A percentile compares a stretch with the other conserved stretches of the same genome.
Conservation (phyloP, 2,329 filamentous ascomycete species). For the Xylariaceae sp. region DNA sequence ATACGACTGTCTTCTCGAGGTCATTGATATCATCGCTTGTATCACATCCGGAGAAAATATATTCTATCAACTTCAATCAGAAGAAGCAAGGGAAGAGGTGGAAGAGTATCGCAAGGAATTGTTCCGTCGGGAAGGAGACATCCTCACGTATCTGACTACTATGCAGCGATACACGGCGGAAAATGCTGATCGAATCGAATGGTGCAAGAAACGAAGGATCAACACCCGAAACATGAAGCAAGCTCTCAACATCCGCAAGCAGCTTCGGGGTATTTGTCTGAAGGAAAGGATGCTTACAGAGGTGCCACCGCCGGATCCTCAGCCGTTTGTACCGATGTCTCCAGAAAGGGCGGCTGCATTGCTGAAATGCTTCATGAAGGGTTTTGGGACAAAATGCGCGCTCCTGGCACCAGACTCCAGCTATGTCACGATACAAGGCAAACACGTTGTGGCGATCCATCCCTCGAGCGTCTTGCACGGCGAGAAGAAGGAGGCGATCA, state of each 20-base stretch:
- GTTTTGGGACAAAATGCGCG: constrained; percentile 64
- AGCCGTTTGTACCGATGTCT: constrained; percentile 57
- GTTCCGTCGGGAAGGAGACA: constrained; percentile 63
- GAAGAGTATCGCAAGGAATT: constrained; percentile 59
- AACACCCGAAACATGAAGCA: constrained; percentile 64
- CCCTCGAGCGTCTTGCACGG: constrained; percentile 65
- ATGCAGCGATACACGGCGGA: constrained; percentile 64
- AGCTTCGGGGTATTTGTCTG: constrained; percentile 60
- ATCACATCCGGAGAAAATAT: constrained; percentile 66
- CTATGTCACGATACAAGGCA: constrained; percentile 62
- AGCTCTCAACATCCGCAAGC: constrained; percentile 63
- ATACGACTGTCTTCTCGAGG: constrained; percentile 74
- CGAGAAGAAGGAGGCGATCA: constrained; percentile 66
- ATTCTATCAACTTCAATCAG: constrained; percentile 61
- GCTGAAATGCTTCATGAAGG: constrained; percentile 63
- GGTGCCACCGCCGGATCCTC: constrained; percentile 53
- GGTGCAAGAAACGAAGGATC: constrained; percentile 61
- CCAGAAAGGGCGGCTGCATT: constrained; percentile 58
- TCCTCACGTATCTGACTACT: constrained; percentile 66
- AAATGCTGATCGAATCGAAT: constrained; percentile 55
- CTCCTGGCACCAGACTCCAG: constrained; percentile 61
- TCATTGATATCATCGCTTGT: constrained; percentile 78
- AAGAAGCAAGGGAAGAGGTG: constrained; percentile 58
- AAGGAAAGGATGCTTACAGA: constrained; percentile 54
- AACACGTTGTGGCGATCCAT: constrained; percentile 64